phyloP scores from a whole-genome alignment of 2,329 filamentous ascomycete genomes.

The Sodiomyces alkalinus region DNA sequence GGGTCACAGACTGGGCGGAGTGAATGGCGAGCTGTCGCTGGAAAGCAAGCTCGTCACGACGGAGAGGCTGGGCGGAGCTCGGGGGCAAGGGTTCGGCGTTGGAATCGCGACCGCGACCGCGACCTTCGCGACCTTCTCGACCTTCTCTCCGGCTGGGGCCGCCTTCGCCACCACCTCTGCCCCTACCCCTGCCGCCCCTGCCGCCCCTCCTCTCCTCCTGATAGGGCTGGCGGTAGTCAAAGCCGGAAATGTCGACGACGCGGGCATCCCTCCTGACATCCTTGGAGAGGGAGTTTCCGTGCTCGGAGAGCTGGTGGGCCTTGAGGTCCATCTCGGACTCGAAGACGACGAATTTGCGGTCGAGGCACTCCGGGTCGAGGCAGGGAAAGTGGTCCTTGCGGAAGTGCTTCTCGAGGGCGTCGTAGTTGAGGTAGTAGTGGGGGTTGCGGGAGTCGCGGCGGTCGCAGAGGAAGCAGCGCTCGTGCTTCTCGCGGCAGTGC shows the following conservation, averaged over 20 bases:
- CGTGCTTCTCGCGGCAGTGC: slow-evolving; percentile 87
- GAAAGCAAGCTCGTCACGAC: slow-evolving; percentile 78
- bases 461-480: slow-evolving; percentile 91
- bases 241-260: slow-evolving; percentile 72
- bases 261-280: slow-evolving; percentile 71
- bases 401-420: slow-evolving; percentile 76
- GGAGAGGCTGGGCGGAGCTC: slow-evolving; percentile 64
- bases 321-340: slow-evolving; percentile 90
- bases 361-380: slow-evolving; percentile 69
- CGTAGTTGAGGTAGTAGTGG: slow-evolving; percentile 85
- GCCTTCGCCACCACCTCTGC: slow-evolving; percentile 24
- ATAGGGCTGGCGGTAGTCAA: slow-evolving; percentile 65
- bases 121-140: slow-evolving; percentile 20
- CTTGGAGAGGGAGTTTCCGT: slow-evolving; percentile 68
- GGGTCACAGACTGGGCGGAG: slow-evolving; percentile 65
- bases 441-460: slow-evolving; percentile 52
- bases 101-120: slow-evolving; percentile 63
- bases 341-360: slow-evolving; percentile 97
- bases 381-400: slow-evolving; percentile 77
- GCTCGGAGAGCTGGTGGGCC: slow-evolving; percentile 74
- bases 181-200: too few species aligned
- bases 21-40: slow-evolving; percentile 88
- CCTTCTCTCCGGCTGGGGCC: slow-evolving; percentile 18
- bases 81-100: slow-evolving; percentile 67
- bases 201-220: slow-evolving; percentile 40